Evolutionary conservation across 768 basidiomycete species (phyloP).

Genomic region (Mrakia frigida): DNA sequence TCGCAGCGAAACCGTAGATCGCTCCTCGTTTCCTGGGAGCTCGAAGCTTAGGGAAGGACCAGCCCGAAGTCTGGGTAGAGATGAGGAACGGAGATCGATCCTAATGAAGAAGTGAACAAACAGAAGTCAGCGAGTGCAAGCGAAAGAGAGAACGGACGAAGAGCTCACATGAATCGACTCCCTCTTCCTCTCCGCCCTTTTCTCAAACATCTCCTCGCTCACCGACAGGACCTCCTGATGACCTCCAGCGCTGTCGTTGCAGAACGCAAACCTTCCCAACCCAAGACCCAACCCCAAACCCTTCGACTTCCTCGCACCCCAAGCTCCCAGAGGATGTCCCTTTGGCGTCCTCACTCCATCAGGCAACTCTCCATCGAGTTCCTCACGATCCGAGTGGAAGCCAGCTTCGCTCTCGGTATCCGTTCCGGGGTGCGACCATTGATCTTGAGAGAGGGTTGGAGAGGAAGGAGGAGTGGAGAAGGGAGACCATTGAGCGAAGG

Average conservation of each 20-base stretch:
- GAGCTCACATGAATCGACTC: not conserved
- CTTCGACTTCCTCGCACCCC: not conserved
- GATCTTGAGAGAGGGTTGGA: conserved; percentile 14
- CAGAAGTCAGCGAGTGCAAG: not conserved
- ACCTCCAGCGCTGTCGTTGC: not conserved
- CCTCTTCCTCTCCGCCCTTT: not conserved
- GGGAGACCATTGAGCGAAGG: conserved; percentile 19
- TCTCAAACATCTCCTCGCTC: conserved; percentile 12
- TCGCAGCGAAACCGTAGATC: not conserved
- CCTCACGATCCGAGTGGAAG: not conserved
- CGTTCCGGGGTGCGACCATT: not conserved
- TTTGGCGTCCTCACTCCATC: conserved; percentile 9
- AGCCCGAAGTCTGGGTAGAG: not conserved
- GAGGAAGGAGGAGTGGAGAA: not conserved
- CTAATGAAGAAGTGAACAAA: not conserved
- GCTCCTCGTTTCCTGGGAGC: not conserved
- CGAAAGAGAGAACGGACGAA: not conserved
- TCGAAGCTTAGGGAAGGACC: not conserved
- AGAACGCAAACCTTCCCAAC: not conserved
- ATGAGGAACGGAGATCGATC: not conserved
- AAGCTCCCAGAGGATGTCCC: conserved; percentile 17
- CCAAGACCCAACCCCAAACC: not conserved
- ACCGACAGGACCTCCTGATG: not conserved
- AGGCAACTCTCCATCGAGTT: not conserved
- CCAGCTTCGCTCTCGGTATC: conserved; percentile 20